Evolutionary conservation across 78 protist genomes (phyloP).

Genomic region (Planoprotostelium fungivorum): DNA sequence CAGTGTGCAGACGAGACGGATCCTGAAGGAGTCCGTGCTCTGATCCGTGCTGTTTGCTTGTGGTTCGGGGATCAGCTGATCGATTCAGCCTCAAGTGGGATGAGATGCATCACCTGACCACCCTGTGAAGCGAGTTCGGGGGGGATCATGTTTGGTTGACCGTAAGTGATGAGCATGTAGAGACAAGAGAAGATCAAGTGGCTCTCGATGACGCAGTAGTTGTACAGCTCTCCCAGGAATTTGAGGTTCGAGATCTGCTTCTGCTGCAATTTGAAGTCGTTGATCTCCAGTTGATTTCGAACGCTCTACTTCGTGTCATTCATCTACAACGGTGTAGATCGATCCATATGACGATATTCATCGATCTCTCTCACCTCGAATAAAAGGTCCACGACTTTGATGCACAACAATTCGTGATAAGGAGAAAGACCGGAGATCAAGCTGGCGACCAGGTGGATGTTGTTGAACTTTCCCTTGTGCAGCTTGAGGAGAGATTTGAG

Average conservation of each 20-base stretch:
- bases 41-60: neutral
- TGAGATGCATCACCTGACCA: neutral
- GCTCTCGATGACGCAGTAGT: constrained; percentile 31
- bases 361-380: neutral
- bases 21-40: neutral
- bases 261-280: constrained; percentile 46
- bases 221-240: constrained; percentile 65
- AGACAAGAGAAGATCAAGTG: constrained; percentile 22
- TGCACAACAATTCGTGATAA: constrained; percentile 13
- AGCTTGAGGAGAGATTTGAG: constrained; percentile 30
- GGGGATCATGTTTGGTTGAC: neutral
- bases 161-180: neutral
- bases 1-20: neutral
- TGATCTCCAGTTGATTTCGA: neutral
- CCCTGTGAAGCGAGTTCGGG: neutral
- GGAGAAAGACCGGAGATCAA: constrained; percentile 37
- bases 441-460: constrained; percentile 56
- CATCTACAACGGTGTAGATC: no score
- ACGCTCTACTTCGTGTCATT: constrained; percentile 19
- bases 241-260: constrained; percentile 36
- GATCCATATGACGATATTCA: no score
- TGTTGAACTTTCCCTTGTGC: constrained; percentile 32
- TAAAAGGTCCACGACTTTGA: constrained; percentile 22
- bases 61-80: neutral
- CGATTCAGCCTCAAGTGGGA: neutral